Evolutionary conservation across 2,329 filamentous ascomycete species (phyloP).

Genomic region (Endothia cerciana): DNA sequence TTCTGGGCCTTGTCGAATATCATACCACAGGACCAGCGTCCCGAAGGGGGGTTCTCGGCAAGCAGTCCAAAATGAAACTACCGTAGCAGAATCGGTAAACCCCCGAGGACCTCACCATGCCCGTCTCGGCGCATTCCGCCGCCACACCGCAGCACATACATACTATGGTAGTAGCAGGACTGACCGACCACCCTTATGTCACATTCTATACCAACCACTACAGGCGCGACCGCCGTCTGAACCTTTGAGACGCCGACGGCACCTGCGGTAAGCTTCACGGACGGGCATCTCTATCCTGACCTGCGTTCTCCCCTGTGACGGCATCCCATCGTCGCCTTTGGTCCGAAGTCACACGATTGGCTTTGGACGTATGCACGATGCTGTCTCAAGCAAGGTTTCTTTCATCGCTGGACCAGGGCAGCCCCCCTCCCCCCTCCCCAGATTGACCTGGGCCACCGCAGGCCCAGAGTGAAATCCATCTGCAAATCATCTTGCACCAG

Average conservation of each 20-base stretch:
- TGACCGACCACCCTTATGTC: slow-evolving; percentile 14
- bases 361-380: slow-evolving; percentile 15
- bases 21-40: background rate
- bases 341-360: slow-evolving; percentile 15
- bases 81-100: background rate
- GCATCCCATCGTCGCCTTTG: background rate
- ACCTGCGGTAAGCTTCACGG: background rate
- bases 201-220: slow-evolving; percentile 20
- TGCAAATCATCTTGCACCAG: slow-evolving; percentile 16
- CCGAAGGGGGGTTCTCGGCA: slow-evolving; percentile 1
- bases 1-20: background rate
- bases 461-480: slow-evolving; percentile 2
- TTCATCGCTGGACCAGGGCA: background rate
- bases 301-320: background rate
- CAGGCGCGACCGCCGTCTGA: background rate
- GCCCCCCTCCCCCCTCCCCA: background rate
- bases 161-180: slow-evolving; percentile 25
- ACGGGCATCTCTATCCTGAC: background rate
- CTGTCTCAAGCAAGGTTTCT: slow-evolving; percentile 6
- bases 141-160: slow-evolving; percentile 15
- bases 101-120: slow-evolving; percentile 2
- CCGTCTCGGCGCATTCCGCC: slow-evolving; percentile 13
- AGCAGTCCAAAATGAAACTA: background rate
- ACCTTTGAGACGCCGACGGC: slow-evolving; percentile 13
- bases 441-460: background rate